Evolutionary conservation across 2,329 filamentous ascomycete genomes (phyloP), one percentile per base, ranked within the genome.

Genomic region (Penicillium paneum): DNA sequence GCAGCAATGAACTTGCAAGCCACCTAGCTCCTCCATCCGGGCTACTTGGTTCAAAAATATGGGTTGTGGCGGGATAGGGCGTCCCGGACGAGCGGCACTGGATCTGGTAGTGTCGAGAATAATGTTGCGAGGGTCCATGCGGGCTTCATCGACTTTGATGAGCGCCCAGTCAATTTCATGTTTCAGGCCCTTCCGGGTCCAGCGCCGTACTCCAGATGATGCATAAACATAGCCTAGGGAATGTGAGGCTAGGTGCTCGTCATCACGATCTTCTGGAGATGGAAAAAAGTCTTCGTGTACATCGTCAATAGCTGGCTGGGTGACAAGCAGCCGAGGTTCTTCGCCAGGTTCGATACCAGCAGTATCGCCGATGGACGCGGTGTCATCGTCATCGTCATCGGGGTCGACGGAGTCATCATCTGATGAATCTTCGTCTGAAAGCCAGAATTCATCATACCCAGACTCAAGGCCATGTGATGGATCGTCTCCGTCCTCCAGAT

Each of bases 81-180:
- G 86, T 83, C 59, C 84, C 65, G 69, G 38, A 75, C 79, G 51
- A 36, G 45, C 41, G 36, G 36, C 55, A 59, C 52, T 41, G 31
- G 32, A 35, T 47, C 55, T 50, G 2, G 60, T 57, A 12, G 61
- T 65, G 45, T 71, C 69, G 26, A 71, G 63, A 21, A 96, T 87
- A 11, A 83, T 74, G 64, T 97, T 97, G 55, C 84, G 81, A 0
- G 82, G 78, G 3, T 93, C 89, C 13, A 86, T 76, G 1, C 93
- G 84, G 11, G 86, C 81, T 4, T 86, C 79, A 11, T 87, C 78
- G 59, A 97, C 90, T 62, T 89, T 85, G 64, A 97, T 91, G 2
- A 97, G 78, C 0, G 92, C 91, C 93, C 93, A 97, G 71, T 97
- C 93, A 41, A 97, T 91, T 71, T 97, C 93, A 69, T 97, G 93